Percentiles rank a stretch among this genome's conserved stretches.
Evolutionary conservation across 345 rosid genomes (phyloP).

Genomic region (Viola odorata): DNA sequence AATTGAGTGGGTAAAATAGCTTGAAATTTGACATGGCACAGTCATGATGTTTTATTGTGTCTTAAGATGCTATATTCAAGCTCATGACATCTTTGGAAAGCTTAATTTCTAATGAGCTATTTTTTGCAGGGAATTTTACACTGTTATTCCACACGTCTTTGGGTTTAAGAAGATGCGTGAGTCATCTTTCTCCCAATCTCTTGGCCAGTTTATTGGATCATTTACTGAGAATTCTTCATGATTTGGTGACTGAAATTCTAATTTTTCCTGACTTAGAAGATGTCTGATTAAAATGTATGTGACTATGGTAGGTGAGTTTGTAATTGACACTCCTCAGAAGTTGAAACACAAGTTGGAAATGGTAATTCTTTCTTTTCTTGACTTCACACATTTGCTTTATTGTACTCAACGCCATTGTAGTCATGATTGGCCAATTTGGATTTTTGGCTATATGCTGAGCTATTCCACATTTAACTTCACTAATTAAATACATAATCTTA

Average conservation of each 20-base stretch:
- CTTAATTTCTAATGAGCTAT: conserved; percentile 7
- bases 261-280: background rate
- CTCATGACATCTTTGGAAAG: background rate
- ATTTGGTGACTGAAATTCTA: background rate
- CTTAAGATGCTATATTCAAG: background rate
- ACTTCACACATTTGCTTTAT: conserved; percentile 4
- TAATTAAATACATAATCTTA: background rate
- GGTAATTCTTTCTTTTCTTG: conserved; percentile 38
- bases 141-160: conserved; percentile 83
- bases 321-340: conserved; percentile 79
- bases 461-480: too few species aligned
- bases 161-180: conserved; percentile 85
- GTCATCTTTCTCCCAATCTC: conserved; percentile 28
- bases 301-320: conserved; percentile 68
- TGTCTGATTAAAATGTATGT: conserved; percentile 11
- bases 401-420: conserved; percentile 2
- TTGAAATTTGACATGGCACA: background rate
- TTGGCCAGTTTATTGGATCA: background rate
- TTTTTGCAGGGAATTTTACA: conserved; percentile 76
- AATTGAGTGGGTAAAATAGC: conserved; percentile 62
- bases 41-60: background rate
- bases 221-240: background rate
- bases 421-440: background rate
- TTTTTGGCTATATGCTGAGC: too few species aligned
- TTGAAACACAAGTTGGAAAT: conserved; percentile 77